Base-by-base conservation (phyloP, 1,284 basidiomycete species). In the Inonotus obliquus region DNA sequence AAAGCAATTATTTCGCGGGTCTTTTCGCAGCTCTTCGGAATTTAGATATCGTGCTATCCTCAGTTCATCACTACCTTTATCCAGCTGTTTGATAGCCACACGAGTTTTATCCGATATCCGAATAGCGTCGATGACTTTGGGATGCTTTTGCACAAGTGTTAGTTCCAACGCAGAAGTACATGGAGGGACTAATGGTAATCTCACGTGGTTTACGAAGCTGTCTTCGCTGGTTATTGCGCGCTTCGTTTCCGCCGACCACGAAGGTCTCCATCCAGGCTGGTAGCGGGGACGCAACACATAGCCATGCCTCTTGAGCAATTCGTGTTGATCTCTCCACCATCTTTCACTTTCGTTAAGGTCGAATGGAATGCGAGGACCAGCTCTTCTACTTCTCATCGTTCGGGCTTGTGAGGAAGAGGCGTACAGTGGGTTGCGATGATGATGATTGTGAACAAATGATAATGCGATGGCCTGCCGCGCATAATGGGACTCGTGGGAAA, bases 241-340 rank as follows among this genome's bases (percentile, higher is more conserved):
- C 0, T 61, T 63, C 41, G 62, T 52, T 1, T 48, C 41, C 0
- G 63, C 48, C 0, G 60, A 49, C 69, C 69, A 69, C 4, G 69
- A 67, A 6, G 69, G 68, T 1, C 21, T 61, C 69, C 69, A 69
- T 9, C 49, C 63, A 0, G 67, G 67, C 19, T 54, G 54, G 60
- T 64, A 66, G 23, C 69, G 54, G 23, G 64, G 67, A 4, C 69
- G 61, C 5, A 69, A 61, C 11, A 45, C 21, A 56, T 69, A 69
- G 4, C 68, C 69, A 14, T 35, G 41, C 3, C 23, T 17, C 25
- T 41, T 51, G 19, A 56, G 48, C 6, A 57, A 14, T 13, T 17
- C 14, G 9, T 39, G 7, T 7, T 25, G 49, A 32, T 55, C 58
- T 52, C 58, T 60, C 62, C 59, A 61, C 47, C 54, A 48, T 10